Conservation (phyloP, 352 stramenopile species). For the Phytophthora agathidicida region DNA sequence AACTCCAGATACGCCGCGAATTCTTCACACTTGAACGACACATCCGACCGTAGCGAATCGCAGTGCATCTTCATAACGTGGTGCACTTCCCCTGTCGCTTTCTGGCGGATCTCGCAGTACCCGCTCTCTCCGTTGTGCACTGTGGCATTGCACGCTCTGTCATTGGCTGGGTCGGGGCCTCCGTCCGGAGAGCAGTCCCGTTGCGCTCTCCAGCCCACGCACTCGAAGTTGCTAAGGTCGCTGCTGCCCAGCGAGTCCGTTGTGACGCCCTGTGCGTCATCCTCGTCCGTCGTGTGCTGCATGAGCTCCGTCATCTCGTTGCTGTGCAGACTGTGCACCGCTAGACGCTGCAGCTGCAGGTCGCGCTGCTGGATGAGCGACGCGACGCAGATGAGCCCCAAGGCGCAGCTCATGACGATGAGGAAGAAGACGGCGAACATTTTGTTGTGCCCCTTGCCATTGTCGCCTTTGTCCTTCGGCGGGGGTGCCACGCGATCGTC, state of each 20-base stretch:
- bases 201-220: conserved; percentile 57
- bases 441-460: conserved; percentile 24
- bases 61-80: conserved; percentile 71
- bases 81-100: conserved; percentile 24
- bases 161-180: conserved; percentile 28
- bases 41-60: conserved; percentile 50
- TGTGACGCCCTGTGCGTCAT: no score
- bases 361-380: conserved; percentile 61
- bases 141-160: conserved; percentile 43
- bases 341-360: conserved; percentile 31
- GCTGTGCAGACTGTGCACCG: conserved; percentile 25
- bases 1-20: conserved; percentile 51
- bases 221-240: conserved; percentile 49
- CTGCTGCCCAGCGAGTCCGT: conserved; percentile 11
- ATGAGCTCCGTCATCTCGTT: conserved; percentile 23
- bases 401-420: conserved; percentile 59
- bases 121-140: conserved; percentile 51
- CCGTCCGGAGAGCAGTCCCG: conserved; percentile 49
- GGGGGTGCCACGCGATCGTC: background rate
- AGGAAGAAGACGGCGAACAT: conserved; percentile 45
- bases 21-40: conserved; percentile 50
- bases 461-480: background rate
- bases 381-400: conserved; percentile 60
- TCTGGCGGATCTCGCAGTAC: conserved; percentile 56
- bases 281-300: conserved; percentile 15